phyloP scores from a whole-genome alignment of 192 early-diverging fungal genomes.

The Geranomyces variabilis region DNA sequence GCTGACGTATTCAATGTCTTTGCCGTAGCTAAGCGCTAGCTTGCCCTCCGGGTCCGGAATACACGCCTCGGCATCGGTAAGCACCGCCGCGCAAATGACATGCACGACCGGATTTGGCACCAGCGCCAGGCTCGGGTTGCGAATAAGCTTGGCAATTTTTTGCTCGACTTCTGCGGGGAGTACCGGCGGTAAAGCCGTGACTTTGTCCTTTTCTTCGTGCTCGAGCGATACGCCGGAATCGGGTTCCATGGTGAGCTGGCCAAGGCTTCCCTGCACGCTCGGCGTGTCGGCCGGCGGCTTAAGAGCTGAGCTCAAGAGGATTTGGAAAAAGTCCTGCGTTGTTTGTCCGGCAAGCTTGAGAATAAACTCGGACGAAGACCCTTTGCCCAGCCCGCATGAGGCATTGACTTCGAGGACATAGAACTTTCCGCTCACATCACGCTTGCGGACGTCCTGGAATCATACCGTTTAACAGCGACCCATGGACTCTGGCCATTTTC shows the following conservation, averaged over 20 bases:
- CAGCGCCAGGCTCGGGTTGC: constrained; percentile 39
- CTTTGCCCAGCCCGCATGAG: constrained; percentile 44
- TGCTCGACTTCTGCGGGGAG: constrained; percentile 32
- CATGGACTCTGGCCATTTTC: neutral
- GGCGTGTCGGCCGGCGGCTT: constrained; percentile 12
- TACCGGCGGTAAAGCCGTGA: constrained; percentile 13
- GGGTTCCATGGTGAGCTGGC: constrained; percentile 33
- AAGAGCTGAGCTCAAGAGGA: constrained; percentile 34
- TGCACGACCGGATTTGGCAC: constrained; percentile 42
- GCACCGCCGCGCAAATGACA: constrained; percentile 36
- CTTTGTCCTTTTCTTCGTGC: constrained; percentile 21
- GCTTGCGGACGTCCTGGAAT: constrained; percentile 33
- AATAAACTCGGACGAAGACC: constrained; percentile 43
- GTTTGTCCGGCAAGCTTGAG: constrained; percentile 46
- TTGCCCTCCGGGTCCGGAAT: constrained; percentile 44
- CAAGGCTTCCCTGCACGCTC: constrained; percentile 2
- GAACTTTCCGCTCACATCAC: constrained; percentile 43
- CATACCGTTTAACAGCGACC: no score
- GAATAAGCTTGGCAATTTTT: constrained; percentile 36
- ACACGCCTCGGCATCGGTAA: constrained; percentile 27
- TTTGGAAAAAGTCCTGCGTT: constrained; percentile 48
- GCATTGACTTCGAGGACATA: constrained; percentile 46
- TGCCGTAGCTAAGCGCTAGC: constrained; percentile 34
- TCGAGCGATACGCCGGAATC: neutral
- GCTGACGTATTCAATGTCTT: constrained; percentile 41